phyloP scores from a whole-genome alignment of 176 grass and related monocot species.

The Cymbopogon citratus region DNA sequence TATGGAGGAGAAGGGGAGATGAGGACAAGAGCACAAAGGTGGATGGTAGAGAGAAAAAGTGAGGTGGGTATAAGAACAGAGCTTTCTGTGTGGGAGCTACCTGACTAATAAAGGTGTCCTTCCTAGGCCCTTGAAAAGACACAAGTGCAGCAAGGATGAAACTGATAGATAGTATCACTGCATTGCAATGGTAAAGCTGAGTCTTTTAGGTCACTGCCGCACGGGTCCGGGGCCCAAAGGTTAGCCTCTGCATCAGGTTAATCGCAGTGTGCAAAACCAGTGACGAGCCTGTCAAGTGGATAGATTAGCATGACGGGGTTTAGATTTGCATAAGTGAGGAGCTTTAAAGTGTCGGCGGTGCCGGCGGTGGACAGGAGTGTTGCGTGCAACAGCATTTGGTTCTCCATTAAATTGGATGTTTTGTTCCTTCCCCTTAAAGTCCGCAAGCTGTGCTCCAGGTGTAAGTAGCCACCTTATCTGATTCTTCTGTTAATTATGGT shows the following conservation, averaged over 20 bases:
- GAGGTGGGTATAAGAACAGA: slow-evolving; percentile 26
- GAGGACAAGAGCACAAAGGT: slow-evolving; percentile 37
- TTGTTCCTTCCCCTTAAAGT: neutral
- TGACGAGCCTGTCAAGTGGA: neutral
- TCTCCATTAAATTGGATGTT: slow-evolving; percentile 12
- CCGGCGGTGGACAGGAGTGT: slow-evolving; percentile 13
- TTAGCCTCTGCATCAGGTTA: neutral
- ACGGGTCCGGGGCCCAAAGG: neutral
- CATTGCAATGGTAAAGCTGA: neutral
- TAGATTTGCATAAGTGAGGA: neutral
- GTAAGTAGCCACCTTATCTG: neutral
- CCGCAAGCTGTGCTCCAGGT: neutral
- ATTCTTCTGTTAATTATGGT: neutral
- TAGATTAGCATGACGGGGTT: neutral
- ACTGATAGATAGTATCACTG: neutral
- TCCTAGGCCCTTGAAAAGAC: slow-evolving; percentile 13
- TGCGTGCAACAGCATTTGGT: slow-evolving; percentile 14
- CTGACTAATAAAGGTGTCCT: slow-evolving; percentile 19
- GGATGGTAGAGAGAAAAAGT: slow-evolving; percentile 16
- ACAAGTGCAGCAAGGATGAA: neutral
- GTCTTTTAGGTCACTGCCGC: neutral
- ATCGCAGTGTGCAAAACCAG: neutral
- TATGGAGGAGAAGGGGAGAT: slow-evolving; percentile 26
- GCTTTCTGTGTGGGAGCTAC: slow-evolving; percentile 31
- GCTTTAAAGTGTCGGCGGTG: slow-evolving; percentile 51